Percentiles rank a stretch among this genome's conserved stretches.
Conservation (phyloP, 148 eudicot species). For the Persicaria tinctoria region DNA sequence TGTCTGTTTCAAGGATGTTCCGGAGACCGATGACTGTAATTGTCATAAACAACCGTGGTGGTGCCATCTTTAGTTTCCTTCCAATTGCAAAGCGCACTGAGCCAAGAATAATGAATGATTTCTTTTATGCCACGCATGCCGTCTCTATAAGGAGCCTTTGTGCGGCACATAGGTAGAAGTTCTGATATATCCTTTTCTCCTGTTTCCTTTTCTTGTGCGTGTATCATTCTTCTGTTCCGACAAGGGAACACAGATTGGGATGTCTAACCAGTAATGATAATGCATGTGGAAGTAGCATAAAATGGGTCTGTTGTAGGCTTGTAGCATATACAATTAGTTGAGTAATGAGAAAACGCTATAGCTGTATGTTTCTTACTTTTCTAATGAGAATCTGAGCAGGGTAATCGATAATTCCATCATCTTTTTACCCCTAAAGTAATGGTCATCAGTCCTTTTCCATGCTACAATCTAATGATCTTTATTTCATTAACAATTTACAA, state of each 20-base stretch:
- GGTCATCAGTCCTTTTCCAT: neutral
- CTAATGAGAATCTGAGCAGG: neutral
- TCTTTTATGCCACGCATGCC: slow-evolving; percentile 69
- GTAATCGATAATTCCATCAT: neutral
- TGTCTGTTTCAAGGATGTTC: slow-evolving; percentile 41
- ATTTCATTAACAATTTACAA: slow-evolving; percentile 1
- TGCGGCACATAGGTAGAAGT: slow-evolving; percentile 74
- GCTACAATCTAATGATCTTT: slow-evolving; percentile 3
- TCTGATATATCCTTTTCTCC: neutral
- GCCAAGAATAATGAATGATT: slow-evolving; percentile 53
- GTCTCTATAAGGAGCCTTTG: slow-evolving; percentile 67
- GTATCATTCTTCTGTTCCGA: neutral
- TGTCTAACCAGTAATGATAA: neutral
- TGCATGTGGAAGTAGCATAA: neutral
- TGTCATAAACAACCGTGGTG: slow-evolving; percentile 92
- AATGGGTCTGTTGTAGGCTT: neutral
- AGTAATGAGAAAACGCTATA: neutral
- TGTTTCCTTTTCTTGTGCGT: neutral
- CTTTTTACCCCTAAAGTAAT: neutral
- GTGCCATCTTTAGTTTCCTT: slow-evolving; percentile 90
- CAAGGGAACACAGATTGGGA: neutral
- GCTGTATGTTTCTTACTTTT: neutral
- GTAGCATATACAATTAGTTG: neutral
- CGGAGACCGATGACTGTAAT: slow-evolving; percentile 77
- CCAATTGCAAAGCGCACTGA: slow-evolving; percentile 71